A percentile compares a stretch with the other conserved stretches of the same genome.
Conservation (phyloP, 2,329 filamentous ascomycete genomes). For the Aspergillus neotritici region DNA sequence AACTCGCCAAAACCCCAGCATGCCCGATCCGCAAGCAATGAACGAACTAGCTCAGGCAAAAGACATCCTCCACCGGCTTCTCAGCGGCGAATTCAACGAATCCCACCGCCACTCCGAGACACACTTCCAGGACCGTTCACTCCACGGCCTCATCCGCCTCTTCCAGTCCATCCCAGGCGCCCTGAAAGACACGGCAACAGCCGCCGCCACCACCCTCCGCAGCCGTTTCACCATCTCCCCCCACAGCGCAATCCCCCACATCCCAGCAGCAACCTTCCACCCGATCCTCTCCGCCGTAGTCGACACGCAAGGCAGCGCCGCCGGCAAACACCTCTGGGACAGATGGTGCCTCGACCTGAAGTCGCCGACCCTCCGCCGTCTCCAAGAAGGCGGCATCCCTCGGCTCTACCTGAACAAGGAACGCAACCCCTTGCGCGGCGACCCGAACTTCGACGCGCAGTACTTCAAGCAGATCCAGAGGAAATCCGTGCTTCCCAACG, state of each 20-base stretch:
- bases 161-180: constrained; percentile 30
- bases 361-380: constrained; percentile 16
- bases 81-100: constrained; percentile 32
- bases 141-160: constrained; percentile 26
- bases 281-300: constrained; percentile 51
- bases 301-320: constrained; percentile 42
- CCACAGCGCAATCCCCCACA: constrained; percentile 19
- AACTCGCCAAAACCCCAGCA: constrained; percentile 11
- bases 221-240: constrained; percentile 9
- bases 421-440: constrained; percentile 16
- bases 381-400: constrained; percentile 23
- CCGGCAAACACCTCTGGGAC: constrained; percentile 46
- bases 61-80: constrained; percentile 29
- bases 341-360: constrained; percentile 41
- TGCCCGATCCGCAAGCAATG: constrained; percentile 7
- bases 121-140: constrained; percentile 24
- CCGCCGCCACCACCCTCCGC: constrained; percentile 14
- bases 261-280: constrained; percentile 46
- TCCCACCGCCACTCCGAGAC: constrained; percentile 10
- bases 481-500: constrained; percentile 29
- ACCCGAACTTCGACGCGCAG: constrained; percentile 22
- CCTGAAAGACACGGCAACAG: constrained; percentile 20
- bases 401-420: constrained; percentile 22
- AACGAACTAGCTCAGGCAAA: constrained; percentile 22
- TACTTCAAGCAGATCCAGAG: constrained; percentile 21